These are phyloP conservation scores for Tricladium varicosporioides DNA, from an alignment of 2,329 filamentous ascomycete genomes.

Conservation along the genomic window DNA sequence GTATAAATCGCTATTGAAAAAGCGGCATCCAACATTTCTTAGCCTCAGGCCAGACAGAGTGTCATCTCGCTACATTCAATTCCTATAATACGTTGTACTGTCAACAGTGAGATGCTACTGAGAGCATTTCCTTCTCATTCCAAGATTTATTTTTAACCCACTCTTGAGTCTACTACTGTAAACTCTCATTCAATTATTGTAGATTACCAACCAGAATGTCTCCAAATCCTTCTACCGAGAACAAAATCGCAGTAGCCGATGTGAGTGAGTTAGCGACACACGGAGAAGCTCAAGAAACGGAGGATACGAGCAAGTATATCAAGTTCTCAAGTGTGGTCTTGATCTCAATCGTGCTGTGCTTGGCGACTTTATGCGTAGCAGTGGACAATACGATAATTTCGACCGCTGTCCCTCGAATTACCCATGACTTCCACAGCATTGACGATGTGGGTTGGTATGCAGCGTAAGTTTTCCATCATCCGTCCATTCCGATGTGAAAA, in stretches of 20 bases:
- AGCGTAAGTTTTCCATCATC: neutral
- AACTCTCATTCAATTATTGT: neutral
- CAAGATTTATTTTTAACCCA: neutral
- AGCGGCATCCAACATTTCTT: too few species aligned
- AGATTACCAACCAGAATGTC: neutral
- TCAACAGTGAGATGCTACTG: neutral
- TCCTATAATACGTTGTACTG: too few species aligned
- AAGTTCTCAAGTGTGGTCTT: neutral
- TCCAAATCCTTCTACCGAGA: neutral
- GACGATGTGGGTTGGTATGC: conserved; percentile 44
- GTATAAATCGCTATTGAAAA: too few species aligned
- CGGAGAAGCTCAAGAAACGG: neutral
- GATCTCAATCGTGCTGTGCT: neutral
- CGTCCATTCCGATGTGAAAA: neutral
- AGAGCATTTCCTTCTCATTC: neutral
- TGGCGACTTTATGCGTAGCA: neutral
- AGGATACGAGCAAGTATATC: neutral
- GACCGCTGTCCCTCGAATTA: conserved; percentile 35
- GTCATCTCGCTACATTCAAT: too few species aligned
- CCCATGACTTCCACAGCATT: conserved; percentile 35
- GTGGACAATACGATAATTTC: conserved; percentile 34
- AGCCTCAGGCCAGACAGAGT: too few species aligned
- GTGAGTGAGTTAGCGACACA: neutral
- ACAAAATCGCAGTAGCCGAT: neutral
- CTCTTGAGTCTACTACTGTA: neutral